Evolutionary conservation across 148 eudicot species (phyloP), one percentile per base, ranked within the genome.

Genomic region (Drosera capensis): DNA sequence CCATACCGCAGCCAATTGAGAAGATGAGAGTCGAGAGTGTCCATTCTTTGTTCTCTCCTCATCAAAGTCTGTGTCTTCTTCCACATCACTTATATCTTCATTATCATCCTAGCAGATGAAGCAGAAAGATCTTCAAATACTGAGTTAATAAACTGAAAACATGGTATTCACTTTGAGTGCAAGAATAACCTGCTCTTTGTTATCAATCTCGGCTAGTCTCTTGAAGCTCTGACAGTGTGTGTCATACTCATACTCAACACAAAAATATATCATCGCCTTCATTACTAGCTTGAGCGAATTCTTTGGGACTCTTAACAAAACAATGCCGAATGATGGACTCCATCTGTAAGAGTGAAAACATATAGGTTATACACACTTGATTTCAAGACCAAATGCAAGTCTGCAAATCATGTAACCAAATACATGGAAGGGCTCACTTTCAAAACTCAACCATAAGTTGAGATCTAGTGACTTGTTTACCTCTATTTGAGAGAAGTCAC

Each of bases 261-360:
- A 92, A 65, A 44, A 92, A 92, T 46, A 85, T 79, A 60, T 92
- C 99, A 71, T 92, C 99, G 45, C 99, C 95, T 63, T 76, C 94
- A 54, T 78, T 73, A 40, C 46, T 55, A 30, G 88, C 86, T 54
- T 68, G 76, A 23, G 71, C 38, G 56, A 59, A 92, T 61, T 85
- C 94, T 64, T 66, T 81, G 13, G 99, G 99, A 55, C 52, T 59
- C 88, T 73, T 75, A 19, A 90, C 82, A 54, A 30, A 72, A 72
- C 99, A 90, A 66, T 80, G 95, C 63, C 99, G 71, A 52, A 90
- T 66, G 48, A 85, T 57, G 42, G 99, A 65, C 58, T 80, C 99
- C 99, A 90, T 85, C 99, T 90, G 70, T 51, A 58, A 23, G 59
- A 64, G 29, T 36, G 62, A 47, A n/a, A n/a, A 60, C 25, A 3